Base-by-base conservation (phyloP, 176 grass and related monocot genomes). In the Musa beccarii region DNA sequence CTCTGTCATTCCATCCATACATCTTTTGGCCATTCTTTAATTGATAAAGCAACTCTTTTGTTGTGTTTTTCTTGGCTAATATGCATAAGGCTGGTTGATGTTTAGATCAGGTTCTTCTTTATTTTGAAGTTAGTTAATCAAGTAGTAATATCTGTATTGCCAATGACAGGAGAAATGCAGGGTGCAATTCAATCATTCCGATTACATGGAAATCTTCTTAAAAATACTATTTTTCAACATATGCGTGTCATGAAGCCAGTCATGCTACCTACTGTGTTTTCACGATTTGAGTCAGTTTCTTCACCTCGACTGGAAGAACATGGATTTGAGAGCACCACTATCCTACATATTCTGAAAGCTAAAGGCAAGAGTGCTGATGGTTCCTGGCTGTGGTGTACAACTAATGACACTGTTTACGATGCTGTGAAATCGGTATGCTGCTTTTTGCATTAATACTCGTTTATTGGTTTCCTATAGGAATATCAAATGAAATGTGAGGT, bases 361-460 rank as follows among this genome's bases (percentile, higher is more conserved):
- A 99, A 99, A 70, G 92, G 96, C 49, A 92, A 99, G 86, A 77
- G 85, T 83, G 96, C 91, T 71, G 96, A 99, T 76, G 96, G 96
- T 64, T 99, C 96, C 69, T 94, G 91, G 96, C 91, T 99, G 54
- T 99, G 81, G 86, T 99, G 96, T 83, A 94, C 96, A 52, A 99
- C 91, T 4, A 86, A 99, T 28, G 96, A 99, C 53, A 84, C 12
- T 53, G 95, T 99, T 26, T 99, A 99, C 79, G 84, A 99, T 78
- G 95, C 95, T 67, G 96, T 99, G 66, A 90, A 99, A 89, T 94
- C 91, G 20, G 96, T 99, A 92, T 78, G 52, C 25, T 70, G 28
- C 59, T 56, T 71, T 54, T 23, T 49, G 63, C 56, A 13, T 74
- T 59, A 59, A 10, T 82, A 54, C 5, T 68, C 43, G 19, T 66